Evolutionary conservation across 164 flowering plant genomes (phyloP), one percentile per base, ranked within the genome.

Genomic region (Vitis riparia): DNA sequence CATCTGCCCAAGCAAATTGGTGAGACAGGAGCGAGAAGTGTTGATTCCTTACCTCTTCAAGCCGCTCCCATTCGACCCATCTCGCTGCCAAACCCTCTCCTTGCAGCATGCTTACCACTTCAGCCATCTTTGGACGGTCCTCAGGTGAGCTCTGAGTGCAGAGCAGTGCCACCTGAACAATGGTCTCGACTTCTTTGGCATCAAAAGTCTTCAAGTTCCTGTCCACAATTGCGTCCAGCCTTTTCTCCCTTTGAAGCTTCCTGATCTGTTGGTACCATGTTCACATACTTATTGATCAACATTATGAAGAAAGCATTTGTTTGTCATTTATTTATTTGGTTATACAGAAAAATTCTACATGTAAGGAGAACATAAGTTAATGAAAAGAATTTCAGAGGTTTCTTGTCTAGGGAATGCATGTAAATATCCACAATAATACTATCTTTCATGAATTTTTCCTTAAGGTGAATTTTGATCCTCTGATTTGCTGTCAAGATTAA

Each of bases 121-220:
- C 87, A 49, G 85, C 70, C 97, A 93, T 93, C 53, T 69, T 85
- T 15, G 98, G 98, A 23, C 98, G 91, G 47, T 89, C 87, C 70
- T 91, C 97, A 0, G 97, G 97, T 44, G 81, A 80, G 79, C 82
- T 77, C 71, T 93, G 98, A n/a, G 95, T 90, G 88, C 98, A 93
- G 9, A 93, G 84, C 73, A 93, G 70, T 57, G 98, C 97, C 32
- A 93, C 91, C 68, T 86, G 89, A 16, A 93, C 73, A 8, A 91
- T 72, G 9, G 78, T 83, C 77, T 90, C 93, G 1, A 89, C 95
- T 86, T 91, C 98, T 73, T 80, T 81, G 9, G 78, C 76, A 68
- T 86, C 85, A 65, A 87, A 89, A 15, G 49, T 76, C 65, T 76
- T 79, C 83, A 91, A 67, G 72, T 86, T 87, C 66, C 78, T 63